Percentiles rank a stretch among this genome's conserved stretches.
Evolutionary conservation across 768 basidiomycete species (phyloP).

Genomic region (Porphyrellus cyaneotinctus): DNA sequence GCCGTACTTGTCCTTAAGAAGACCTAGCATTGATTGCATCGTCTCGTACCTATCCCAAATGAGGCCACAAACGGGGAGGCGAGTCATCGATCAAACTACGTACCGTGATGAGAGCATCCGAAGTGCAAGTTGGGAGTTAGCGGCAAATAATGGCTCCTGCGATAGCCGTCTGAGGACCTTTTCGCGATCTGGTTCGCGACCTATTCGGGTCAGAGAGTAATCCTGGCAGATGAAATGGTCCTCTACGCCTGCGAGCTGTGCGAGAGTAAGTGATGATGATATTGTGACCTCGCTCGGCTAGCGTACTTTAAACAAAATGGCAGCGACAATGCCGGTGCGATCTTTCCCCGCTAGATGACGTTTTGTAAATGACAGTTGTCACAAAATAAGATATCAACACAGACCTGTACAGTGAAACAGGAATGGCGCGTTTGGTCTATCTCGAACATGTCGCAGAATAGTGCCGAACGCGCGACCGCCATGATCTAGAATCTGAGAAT

Average conservation of each 20-base stretch:
- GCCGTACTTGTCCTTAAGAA: conserved; percentile 61
- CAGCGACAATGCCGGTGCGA: conserved; percentile 72
- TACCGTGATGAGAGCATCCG: conserved; percentile 82
- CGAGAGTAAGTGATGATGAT: neutral
- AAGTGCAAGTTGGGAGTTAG: conserved; percentile 70
- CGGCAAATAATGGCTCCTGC: conserved; percentile 69
- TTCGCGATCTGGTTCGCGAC: conserved; percentile 73
- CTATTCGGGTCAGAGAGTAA: conserved; percentile 74
- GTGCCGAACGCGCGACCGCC: conserved; percentile 64
- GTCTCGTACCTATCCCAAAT: conserved; percentile 53
- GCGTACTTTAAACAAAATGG: conserved; percentile 63
- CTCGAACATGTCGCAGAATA: conserved; percentile 70
- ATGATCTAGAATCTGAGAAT: conserved; percentile 76
- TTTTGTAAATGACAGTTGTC: neutral
- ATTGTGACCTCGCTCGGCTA: neutral
- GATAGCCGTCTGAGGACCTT: conserved; percentile 64
- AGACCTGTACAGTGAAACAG: conserved; percentile 76
- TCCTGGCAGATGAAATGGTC: conserved; percentile 64
- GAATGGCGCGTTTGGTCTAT: conserved; percentile 59
- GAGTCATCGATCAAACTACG: neutral
- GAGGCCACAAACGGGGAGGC: neutral
- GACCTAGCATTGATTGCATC: conserved; percentile 65
- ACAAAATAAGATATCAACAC: neutral
- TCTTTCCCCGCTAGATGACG: conserved; percentile 65
- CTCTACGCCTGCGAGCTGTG: conserved; percentile 68